These are phyloP conservation scores for Malassezia yamatoensis DNA, from an alignment of 1,284 basidiomycete genomes.

Conservation along the genomic window DNA sequence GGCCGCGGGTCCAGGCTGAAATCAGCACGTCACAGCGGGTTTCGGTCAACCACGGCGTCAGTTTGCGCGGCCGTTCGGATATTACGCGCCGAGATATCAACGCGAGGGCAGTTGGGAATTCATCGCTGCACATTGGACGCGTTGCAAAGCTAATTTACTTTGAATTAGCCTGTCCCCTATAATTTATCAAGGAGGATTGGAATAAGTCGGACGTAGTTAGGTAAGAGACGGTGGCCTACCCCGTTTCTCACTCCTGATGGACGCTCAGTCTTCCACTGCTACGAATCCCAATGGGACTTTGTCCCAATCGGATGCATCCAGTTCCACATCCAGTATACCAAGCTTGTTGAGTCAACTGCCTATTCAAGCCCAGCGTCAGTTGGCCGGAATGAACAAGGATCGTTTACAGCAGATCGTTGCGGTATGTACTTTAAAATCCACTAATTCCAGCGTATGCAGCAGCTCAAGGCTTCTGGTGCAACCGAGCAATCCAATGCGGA, in stretches of 20 bases:
- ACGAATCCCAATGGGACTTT: too few relatives aligned
- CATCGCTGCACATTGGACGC: slow-evolving; percentile 12
- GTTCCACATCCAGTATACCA: not conserved
- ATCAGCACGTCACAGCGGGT: not conserved
- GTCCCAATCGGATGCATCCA: too few relatives aligned
- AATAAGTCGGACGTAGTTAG: too few relatives aligned
- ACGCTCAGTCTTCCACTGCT: too few relatives aligned
- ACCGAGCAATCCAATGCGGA: slow-evolving; percentile 47
- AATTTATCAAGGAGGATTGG: too few relatives aligned
- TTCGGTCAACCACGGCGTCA: not conserved
- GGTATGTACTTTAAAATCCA: slow-evolving; percentile 8
- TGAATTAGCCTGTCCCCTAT: not conserved
- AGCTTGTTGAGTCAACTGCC: slow-evolving; percentile 14
- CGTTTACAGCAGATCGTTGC: slow-evolving; percentile 35
- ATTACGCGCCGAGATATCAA: slow-evolving; percentile 16
- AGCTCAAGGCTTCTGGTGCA: slow-evolving; percentile 47
- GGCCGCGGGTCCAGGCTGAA: not conserved
- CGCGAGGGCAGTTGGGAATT: slow-evolving; percentile 5
- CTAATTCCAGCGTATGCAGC: slow-evolving; percentile 44
- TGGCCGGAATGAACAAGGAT: slow-evolving; percentile 44
- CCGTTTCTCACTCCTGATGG: too few relatives aligned
- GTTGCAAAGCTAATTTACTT: not conserved
- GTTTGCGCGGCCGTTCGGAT: slow-evolving; percentile 12
- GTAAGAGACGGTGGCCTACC: too few relatives aligned
- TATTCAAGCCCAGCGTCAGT: slow-evolving; percentile 32